Base-by-base conservation (phyloP, 2,329 filamentous ascomycete genomes). In the Pseudogymnoascus sp. region DNA sequence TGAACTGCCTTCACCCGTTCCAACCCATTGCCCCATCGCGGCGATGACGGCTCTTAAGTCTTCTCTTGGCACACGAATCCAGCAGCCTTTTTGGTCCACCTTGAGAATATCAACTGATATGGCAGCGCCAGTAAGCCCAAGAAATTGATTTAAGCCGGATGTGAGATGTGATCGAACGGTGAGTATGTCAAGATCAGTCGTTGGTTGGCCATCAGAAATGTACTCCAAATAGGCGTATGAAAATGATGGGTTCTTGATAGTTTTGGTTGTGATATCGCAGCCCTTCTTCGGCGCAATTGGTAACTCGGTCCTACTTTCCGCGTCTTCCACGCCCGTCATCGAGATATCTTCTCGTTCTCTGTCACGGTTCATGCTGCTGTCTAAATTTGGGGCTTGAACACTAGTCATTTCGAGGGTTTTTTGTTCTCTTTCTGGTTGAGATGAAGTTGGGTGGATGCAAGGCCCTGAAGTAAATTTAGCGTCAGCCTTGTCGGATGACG, bases 31-130 rank as follows among this genome's bases (percentile, higher is more conserved):
- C 3, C 87, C 85, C 12, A 89, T 75, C 2, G 86, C 88, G 0
- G 85, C 87, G 0, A 86, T 77, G 62, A 91, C 83, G 0, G 81
- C 78, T 1, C 76, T 78, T 6, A 87, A 74, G 68, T 91, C 87
- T 63, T 81, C 79, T 4, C 80, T 76, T 4, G 88, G 86, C 7
- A 90, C 72, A 16, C 89, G 79, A 59, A 91, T 72, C 86, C 88
- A 90, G 62, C 83, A 83, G 58, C 84, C 78, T 5, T 70, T 69
- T 1, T 76, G 79, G 2, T 83, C 75, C 0, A 87, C 76, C 67
- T 86, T 84, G 35, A 93, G 79, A 18, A 93, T 84, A 70, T 93
- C 90, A 62, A 92, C 71, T 1, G 86, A 77, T 3, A 93, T 86
- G 9, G 84, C 85, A 1, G 80, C 76, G 9, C 90, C 90, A 0